A percentile compares a stretch with the other conserved stretches of the same genome.
Conservation (phyloP, 2,329 filamentous ascomycete species). For the Pyrenophora teres region DNA sequence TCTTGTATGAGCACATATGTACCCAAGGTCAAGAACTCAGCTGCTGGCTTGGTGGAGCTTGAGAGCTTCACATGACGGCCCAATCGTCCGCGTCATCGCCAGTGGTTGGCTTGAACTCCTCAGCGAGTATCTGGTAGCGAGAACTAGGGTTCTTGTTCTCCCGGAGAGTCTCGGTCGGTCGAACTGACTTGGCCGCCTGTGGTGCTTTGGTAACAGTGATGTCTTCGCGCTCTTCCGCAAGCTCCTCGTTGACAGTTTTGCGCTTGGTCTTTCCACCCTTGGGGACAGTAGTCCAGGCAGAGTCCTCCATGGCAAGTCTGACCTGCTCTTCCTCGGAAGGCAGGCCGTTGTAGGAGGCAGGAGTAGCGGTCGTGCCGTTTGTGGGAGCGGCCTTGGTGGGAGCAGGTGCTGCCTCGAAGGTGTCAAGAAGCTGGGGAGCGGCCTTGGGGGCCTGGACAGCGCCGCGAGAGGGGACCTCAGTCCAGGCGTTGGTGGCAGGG, state of each 20-base stretch:
- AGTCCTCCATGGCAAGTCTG: conserved; percentile 54
- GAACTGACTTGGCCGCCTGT: conserved; percentile 30
- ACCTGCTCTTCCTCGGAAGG: conserved; percentile 67
- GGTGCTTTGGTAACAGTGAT: conserved; percentile 21
- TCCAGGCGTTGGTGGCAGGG: conserved; percentile 61
- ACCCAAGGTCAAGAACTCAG: neutral
- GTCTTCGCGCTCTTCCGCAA: conserved; percentile 48
- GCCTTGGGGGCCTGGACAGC: conserved; percentile 29
- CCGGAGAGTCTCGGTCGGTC: conserved; percentile 27
- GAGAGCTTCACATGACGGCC: conserved; percentile 42
- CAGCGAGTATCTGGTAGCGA: conserved; percentile 37
- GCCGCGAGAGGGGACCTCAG: conserved; percentile 39
- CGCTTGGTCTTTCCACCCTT: conserved; percentile 60
- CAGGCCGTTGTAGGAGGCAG: conserved; percentile 52
- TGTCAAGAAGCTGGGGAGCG: conserved; percentile 53
- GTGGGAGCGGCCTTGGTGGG: conserved; percentile 48
- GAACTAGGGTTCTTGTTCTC: conserved; percentile 39
- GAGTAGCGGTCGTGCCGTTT: conserved; percentile 50
- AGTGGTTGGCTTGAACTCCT: conserved; percentile 28
- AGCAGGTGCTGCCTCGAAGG: conserved; percentile 49
- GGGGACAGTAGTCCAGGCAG: conserved; percentile 65
- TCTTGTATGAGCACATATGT: neutral
- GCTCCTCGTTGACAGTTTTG: conserved; percentile 52
- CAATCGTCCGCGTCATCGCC: conserved; percentile 50
- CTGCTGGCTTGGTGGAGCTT: neutral